Base-by-base conservation (phyloP, 805 yeast species). In the Aciculoconidium aculeatum region DNA sequence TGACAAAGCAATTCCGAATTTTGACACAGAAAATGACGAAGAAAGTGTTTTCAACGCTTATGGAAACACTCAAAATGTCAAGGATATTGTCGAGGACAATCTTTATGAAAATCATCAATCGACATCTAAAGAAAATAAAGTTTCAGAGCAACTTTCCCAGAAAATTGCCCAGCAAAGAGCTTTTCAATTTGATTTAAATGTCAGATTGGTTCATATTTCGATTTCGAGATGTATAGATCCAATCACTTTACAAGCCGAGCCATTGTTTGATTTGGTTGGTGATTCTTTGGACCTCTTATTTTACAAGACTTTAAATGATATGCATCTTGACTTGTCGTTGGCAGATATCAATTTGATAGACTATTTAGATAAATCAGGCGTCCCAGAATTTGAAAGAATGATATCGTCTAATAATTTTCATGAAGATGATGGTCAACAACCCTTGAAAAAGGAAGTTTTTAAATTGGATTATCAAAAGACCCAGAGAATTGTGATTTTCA, bases 341-440 rank as follows among this genome's bases (percentile, higher is more conserved):
- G 67, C 71, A 3, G 84, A 82, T 28, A 61, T 92, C 20, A 68
- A 75, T 19, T 56, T 92, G 15, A 75, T 83, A 23, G 97, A 92
- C 51, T 77, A 72, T 49, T 73, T 86, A 25, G 88, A 80, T 36
- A 61, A 61, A 12, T 63, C 76, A 2, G 73, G 78, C 1, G 64
- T 77, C 5, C 62, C 69, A 1, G 88, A 81, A 40, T 75, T 81
- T 42, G 75, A 76, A 35, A 72, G 75, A 36, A 53, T 92, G 35
- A 61, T 86, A 0, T 78, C 94, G 0, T 82, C 94, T 0, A 70
- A 71, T 37, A 60, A 59, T 36, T 66, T 58, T 35, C 47, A 45
- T 22, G 40, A 33, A 18, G 16, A 6, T 18, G 16, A 11, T 17
- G 23, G 23, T 19, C 21, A 26, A 17, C 14, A 13, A 6, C 11